Evolutionary conservation across 2,329 filamentous ascomycete genomes (phyloP).

Genomic region (Fusarium begoniae): DNA sequence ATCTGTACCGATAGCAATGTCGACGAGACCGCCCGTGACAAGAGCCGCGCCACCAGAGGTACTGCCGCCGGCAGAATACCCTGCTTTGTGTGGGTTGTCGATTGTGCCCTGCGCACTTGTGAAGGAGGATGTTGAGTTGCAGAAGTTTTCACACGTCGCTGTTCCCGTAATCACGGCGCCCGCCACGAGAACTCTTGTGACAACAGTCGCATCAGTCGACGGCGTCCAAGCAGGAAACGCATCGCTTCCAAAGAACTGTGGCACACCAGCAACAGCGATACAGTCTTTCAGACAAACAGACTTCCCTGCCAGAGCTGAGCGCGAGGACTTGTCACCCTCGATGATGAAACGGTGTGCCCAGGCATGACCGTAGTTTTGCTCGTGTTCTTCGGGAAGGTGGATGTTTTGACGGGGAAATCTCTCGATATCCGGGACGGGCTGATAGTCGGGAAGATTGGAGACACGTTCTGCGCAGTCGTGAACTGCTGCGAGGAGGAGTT

Average conservation of each 20-base stretch:
- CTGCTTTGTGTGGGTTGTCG: slow-evolving; percentile 55
- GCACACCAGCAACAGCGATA: slow-evolving; percentile 62
- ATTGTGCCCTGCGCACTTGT: slow-evolving; percentile 57
- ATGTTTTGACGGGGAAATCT: slow-evolving; percentile 57
- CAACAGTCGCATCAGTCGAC: slow-evolving; percentile 62
- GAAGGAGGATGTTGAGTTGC: slow-evolving; percentile 58
- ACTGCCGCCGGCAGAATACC: slow-evolving; percentile 60
- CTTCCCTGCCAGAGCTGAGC: slow-evolving; percentile 50
- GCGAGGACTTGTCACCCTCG: slow-evolving; percentile 30
- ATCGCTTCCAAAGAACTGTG: slow-evolving; percentile 62
- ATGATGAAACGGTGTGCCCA: slow-evolving; percentile 63
- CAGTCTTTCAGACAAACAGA: slow-evolving; percentile 64
- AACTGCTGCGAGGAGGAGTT: slow-evolving; percentile 58
- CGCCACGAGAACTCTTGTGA: slow-evolving; percentile 59
- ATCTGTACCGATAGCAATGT: slow-evolving; percentile 59
- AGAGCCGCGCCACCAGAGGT: slow-evolving; percentile 58
- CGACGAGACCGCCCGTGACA: slow-evolving; percentile 53
- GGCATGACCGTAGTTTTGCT: slow-evolving; percentile 52
- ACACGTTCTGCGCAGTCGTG: slow-evolving; percentile 61
- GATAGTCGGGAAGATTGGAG: slow-evolving; percentile 56
- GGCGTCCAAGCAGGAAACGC: slow-evolving; percentile 60
- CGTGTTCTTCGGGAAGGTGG: slow-evolving; percentile 54
- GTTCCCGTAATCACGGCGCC: slow-evolving; percentile 61
- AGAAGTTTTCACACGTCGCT: slow-evolving; percentile 63
- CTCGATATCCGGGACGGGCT: slow-evolving; percentile 51